phyloP scores from a whole-genome alignment of 371 early-diverging fungal genomes.

The Mortierella sp. region DNA sequence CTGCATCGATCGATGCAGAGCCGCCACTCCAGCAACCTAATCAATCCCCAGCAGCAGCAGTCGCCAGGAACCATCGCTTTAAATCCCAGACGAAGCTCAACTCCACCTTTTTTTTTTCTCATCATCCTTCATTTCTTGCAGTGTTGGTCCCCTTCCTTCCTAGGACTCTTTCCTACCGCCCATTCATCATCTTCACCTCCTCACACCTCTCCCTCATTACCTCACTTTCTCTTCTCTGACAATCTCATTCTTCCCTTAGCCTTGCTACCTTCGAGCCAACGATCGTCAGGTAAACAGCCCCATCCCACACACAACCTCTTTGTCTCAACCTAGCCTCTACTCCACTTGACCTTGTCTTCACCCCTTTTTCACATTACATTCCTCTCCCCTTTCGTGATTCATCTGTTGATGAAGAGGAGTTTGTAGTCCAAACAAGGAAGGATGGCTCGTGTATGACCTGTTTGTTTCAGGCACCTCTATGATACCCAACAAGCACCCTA shows the following conservation, averaged over 20 bases:
- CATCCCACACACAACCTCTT: background rate
- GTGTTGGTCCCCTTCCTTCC: constrained; percentile 10
- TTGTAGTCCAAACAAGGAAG: no score
- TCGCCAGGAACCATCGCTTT: background rate
- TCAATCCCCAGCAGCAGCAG: background rate
- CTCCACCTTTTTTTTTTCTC: background rate
- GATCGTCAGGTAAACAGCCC: background rate
- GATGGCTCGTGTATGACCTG: background rate
- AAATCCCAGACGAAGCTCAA: background rate
- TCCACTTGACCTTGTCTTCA: no score
- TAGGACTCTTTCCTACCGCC: background rate
- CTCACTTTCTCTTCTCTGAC: background rate
- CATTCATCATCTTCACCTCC: background rate
- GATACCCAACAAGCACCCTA: background rate
- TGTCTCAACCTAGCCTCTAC: no score
- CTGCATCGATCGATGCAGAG: background rate
- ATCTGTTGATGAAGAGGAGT: no score
- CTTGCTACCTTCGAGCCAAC: background rate
- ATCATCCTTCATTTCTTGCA: constrained; percentile 2
- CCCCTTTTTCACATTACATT: no score
- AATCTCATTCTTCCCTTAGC: background rate
- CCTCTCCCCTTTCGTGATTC: no score
- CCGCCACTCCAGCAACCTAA: background rate
- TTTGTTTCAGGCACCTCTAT: background rate
- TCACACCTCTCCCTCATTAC: background rate